Evolutionary conservation across 495 filamentous ascomycete genomes (phyloP).

Genomic region (Tuber borchii): DNA sequence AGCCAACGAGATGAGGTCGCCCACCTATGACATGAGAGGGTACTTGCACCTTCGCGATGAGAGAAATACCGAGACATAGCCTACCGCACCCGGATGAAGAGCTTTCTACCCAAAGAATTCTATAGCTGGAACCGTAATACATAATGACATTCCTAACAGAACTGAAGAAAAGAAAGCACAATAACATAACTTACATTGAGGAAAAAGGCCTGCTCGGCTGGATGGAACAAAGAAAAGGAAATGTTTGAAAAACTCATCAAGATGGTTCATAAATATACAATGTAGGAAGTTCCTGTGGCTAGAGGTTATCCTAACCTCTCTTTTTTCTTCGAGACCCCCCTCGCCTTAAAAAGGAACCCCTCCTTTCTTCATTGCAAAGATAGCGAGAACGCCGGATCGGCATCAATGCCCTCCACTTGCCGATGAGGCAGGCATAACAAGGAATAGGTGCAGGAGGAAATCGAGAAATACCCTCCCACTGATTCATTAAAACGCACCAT

Average conservation of each 20-base stretch:
- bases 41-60: not conserved
- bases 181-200: not conserved
- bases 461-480: not conserved
- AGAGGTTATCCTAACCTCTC: not conserved
- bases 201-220: not conserved
- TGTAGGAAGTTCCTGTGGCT: not conserved
- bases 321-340: not conserved
- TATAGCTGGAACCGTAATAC: not conserved
- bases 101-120: not conserved
- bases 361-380: not conserved
- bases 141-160: not conserved
- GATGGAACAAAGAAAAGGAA: not conserved
- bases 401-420: not conserved
- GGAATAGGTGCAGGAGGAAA: not conserved
- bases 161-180: not conserved
- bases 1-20: not conserved
- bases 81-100: not conserved
- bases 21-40: not conserved
- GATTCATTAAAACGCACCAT: constrained; percentile 32
- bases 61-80: not conserved
- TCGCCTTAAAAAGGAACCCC: not conserved
- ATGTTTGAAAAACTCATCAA: not conserved
- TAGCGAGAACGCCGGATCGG: not conserved
- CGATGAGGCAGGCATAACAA: not conserved
- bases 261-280: not conserved